phyloP scores from a whole-genome alignment of 2,329 filamentous ascomycete genomes.

The Fusarium succisae region DNA sequence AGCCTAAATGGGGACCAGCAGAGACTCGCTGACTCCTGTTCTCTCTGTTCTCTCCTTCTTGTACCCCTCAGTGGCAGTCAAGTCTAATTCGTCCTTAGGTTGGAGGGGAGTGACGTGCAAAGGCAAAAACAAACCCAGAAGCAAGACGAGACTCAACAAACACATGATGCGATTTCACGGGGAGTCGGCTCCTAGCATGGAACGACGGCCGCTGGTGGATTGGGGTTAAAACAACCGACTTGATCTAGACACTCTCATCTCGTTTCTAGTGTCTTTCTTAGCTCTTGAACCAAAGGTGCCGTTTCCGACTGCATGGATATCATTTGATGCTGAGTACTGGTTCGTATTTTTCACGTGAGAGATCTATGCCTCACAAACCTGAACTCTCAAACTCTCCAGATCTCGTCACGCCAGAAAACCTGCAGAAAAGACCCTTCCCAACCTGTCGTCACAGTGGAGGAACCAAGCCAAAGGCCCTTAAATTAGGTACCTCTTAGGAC shows the following conservation, averaged over 20 bases:
- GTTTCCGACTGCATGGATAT: constrained; percentile 32
- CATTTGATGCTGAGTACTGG: constrained; percentile 2
- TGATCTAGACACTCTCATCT: constrained; percentile 23
- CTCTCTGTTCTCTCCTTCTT: constrained; percentile 17
- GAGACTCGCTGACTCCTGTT: constrained; percentile 15
- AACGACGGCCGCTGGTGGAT: constrained; percentile 29
- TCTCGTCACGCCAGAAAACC: background rate
- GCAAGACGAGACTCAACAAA: constrained; percentile 3
- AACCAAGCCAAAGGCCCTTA: constrained; percentile 15
- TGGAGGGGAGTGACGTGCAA: constrained; percentile 32
- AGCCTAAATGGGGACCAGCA: constrained; percentile 14
- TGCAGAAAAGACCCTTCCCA: constrained; percentile 22
- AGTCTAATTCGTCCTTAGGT: background rate
- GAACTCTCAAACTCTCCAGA: background rate
- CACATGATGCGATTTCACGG: constrained; percentile 32
- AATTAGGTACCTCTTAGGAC: constrained; percentile 7
- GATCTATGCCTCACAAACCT: background rate
- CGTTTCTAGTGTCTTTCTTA: constrained; percentile 32
- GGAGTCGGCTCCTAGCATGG: constrained; percentile 28
- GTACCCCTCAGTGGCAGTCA: background rate
- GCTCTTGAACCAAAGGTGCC: constrained; percentile 21
- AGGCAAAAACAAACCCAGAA: constrained; percentile 5
- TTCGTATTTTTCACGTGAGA: constrained; percentile 10
- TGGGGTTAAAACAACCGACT: constrained; percentile 27
- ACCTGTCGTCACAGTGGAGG: constrained; percentile 33